phyloP scores from a whole-genome alignment of 2,329 filamentous ascomycete species.

The Beauveria rudraprayagi region DNA sequence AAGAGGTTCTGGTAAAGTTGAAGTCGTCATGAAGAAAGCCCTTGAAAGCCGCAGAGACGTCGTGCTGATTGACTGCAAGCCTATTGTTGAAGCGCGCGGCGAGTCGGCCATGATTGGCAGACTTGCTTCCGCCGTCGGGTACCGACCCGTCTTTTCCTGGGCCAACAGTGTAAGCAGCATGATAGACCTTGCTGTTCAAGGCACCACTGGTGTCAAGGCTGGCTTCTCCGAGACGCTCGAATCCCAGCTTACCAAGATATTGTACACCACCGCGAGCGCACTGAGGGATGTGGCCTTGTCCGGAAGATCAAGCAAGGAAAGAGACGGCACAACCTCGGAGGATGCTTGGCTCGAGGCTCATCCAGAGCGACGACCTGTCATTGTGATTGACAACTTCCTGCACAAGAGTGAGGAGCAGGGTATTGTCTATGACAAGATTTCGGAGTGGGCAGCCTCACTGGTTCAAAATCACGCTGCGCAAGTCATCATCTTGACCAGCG shows the following conservation, averaged over 20 bases:
- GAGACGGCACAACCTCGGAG: slow-evolving; percentile 63
- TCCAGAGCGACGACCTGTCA: slow-evolving; percentile 71
- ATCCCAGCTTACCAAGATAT: slow-evolving; percentile 80
- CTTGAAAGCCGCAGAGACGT: slow-evolving; percentile 69
- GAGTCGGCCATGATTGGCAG: slow-evolving; percentile 78
- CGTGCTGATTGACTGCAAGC: slow-evolving; percentile 84
- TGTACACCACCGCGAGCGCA: slow-evolving; percentile 72
- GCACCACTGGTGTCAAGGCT: slow-evolving; percentile 87
- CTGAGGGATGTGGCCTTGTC: slow-evolving; percentile 70
- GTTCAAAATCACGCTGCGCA: slow-evolving; percentile 86
- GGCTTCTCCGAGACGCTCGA: slow-evolving; percentile 92
- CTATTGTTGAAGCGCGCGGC: slow-evolving; percentile 81
- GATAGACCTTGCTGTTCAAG: slow-evolving; percentile 85
- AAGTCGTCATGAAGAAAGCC: slow-evolving; percentile 78
- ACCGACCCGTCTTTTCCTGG: slow-evolving; percentile 91
- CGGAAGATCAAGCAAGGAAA: slow-evolving; percentile 61
- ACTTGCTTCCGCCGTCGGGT: slow-evolving; percentile 77
- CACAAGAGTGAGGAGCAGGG: slow-evolving; percentile 61
- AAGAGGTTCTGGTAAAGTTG: slow-evolving; percentile 81
- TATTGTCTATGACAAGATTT: slow-evolving; percentile 68
- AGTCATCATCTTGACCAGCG: slow-evolving; percentile 87
- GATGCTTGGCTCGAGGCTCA: slow-evolving; percentile 88
- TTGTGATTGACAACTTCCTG: slow-evolving; percentile 87
- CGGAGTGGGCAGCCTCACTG: slow-evolving; percentile 82
- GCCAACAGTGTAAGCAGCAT: slow-evolving; percentile 91